Base-by-base conservation (phyloP, 805 yeast species). In the Candida awuae region DNA sequence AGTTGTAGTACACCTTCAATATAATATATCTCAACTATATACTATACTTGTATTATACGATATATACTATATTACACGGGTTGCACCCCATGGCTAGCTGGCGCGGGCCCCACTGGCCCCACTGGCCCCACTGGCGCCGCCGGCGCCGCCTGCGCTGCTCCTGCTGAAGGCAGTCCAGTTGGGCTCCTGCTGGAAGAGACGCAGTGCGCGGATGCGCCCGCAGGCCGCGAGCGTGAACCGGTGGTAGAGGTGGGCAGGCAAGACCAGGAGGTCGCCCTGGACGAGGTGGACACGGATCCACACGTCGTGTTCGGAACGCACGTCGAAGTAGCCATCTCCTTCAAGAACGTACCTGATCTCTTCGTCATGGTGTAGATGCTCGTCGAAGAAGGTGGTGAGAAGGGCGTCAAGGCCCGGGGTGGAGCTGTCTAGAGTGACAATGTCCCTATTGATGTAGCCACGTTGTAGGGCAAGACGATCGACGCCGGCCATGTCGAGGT, bases 351-450 rank as follows among this genome's bases (percentile, higher is more conserved):
- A 90, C 48, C 98, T 68, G 56, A 90, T 90, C 65, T 90, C 98
- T 62, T 90, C 98, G 57, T 90, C 98, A 57, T 90, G 97, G 57
- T 90, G 98, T 38, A 86, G 68, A 60, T 90, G 98, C 55, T 90
- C 96, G 34, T 71, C 66, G 63, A 77, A 84, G 60, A 88, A 87
- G 31, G 63, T 70, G 46, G 72, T 67, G 59, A 90, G 67, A 58
- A 86, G 85, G 4, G 55, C 58, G 38, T 75, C 80, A 27, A 77
- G 77, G 17, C 80, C 76, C 0, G 76, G 73, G 54, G 82, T 67
- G 4, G 62, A 71, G 21, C 75, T 70, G 21, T 77, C 71, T 37
- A 88, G 69, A 31, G 63, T 64, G 20, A 90, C 75, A 32, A 65
- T 67, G 58, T 90, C 98, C 45, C 94, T 66, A 62, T 87, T 87